Conservation (phyloP, 2,329 filamentous ascomycete species). For the Verticillium albo-atrum region DNA sequence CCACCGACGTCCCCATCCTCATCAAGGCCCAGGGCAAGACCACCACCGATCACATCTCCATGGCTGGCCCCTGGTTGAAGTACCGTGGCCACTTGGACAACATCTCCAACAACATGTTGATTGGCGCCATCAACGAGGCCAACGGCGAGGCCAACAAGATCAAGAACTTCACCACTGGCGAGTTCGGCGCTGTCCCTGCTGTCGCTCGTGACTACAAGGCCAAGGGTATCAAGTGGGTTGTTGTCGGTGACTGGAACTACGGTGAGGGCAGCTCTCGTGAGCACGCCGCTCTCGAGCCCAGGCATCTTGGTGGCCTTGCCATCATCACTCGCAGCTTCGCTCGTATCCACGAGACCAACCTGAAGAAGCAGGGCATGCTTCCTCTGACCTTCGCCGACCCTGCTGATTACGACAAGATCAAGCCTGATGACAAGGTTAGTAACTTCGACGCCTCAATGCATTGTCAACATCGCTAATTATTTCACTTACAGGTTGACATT, state of each 20-base stretch:
- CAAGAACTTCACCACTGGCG: conserved; percentile 80
- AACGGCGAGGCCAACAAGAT: conserved; percentile 98
- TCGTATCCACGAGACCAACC: conserved; percentile 99
- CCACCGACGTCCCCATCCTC: conserved; percentile 76
- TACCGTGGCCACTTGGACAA: conserved; percentile 99
- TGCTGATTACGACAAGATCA: conserved; percentile 96
- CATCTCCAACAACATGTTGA: conserved; percentile 99
- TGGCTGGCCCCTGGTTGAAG: conserved; percentile 96
- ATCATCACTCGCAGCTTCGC: conserved; percentile 96
- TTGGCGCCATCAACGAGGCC: conserved; percentile 91
- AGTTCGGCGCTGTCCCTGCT: conserved; percentile 84
- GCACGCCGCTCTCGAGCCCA: conserved; percentile 95
- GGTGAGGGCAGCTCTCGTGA: conserved; percentile 97
- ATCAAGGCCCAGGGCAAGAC: conserved; percentile 98
- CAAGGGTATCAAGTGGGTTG: conserved; percentile 94
- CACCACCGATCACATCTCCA: conserved; percentile 95
- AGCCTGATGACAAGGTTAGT: conserved; percentile 75
- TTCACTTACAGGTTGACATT: conserved; percentile 61
- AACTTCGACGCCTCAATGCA: neutral
- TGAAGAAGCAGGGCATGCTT: conserved; percentile 99
- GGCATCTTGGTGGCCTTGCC: conserved; percentile 92
- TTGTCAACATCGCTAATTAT: neutral
- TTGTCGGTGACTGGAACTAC: conserved; percentile 99
- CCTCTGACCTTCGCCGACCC: conserved; percentile 92
- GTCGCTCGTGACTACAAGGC: conserved; percentile 98